Evolutionary conservation across 331 rosid species (phyloP), one percentile per base, ranked within the genome.

Genomic region (Spiraea crenata): DNA sequence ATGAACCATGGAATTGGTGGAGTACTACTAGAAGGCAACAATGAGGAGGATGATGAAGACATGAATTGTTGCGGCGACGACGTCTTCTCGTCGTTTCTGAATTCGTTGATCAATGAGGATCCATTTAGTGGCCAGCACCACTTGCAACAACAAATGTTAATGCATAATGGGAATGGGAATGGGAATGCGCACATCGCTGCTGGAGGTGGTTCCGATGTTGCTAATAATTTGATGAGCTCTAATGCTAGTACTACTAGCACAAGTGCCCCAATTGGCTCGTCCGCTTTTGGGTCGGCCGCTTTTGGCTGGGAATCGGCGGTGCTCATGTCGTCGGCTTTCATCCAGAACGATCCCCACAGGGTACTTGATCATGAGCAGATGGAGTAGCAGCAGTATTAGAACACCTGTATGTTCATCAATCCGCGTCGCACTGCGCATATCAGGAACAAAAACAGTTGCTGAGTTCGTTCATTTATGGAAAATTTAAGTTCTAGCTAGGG

Each of bases 61-160:
- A 38, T 70, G 2, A 80, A 78, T 61, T 82, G 84, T 44, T 78
- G 85, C 42, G 9, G 76, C 3, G 96, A 90, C 10, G 95, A 88
- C 12, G 80, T 79, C 1, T 86, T 90, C 73, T 84, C 92, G 66
- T 90, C 96, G 41, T 86, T 90, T 69, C 80, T 90, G 60, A 84
- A 88, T 52, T 90, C 96, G 2, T 41, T 84, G 74, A 90, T 88
- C 81, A 86, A 88, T 4, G 95, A 90, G 1, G 96, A 88, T 37
- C 85, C 88, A 15, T 87, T 84, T 70, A 31, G 79, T 13, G 45
- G 56, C 45, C 86, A 85, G 3, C 85, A 83, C 12, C 75, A 78
- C 6, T 34, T 58, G 46, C 75, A 67, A 3, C 70, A 70, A 44
- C 55, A 25, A 31, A 8, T n/a, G 39, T 57, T 34, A 16, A 20